phyloP scores from a whole-genome alignment of 2,329 filamentous ascomycete genomes.

The Harringtonia lauricola region DNA sequence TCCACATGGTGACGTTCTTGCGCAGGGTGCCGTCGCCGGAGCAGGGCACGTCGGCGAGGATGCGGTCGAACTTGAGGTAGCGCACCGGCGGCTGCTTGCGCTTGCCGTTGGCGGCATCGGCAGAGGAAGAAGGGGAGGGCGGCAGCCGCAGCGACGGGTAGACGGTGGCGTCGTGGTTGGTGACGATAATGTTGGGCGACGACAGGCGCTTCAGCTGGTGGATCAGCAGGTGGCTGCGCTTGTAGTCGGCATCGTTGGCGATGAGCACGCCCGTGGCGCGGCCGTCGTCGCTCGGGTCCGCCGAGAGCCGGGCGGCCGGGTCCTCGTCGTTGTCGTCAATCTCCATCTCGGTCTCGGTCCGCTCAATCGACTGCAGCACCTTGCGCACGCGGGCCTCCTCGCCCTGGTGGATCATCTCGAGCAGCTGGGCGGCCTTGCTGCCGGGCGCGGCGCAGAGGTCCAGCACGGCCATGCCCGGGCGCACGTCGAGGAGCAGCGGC shows the following conservation, averaged over 20 bases:
- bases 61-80: slow-evolving; percentile 94
- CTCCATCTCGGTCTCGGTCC: slow-evolving; percentile 35
- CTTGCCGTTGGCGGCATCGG: neutral
- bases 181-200: slow-evolving; percentile 92
- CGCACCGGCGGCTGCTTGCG: neutral
- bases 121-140: no score
- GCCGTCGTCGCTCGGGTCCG: slow-evolving; percentile 63
- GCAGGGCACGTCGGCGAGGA: slow-evolving; percentile 92
- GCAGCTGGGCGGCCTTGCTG: slow-evolving; percentile 90
- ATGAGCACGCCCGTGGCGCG: slow-evolving; percentile 84
- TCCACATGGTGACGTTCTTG: slow-evolving; percentile 92
- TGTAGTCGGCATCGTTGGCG: slow-evolving; percentile 95
- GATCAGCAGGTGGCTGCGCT: slow-evolving; percentile 91
- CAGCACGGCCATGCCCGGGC: slow-evolving; percentile 82
- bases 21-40: slow-evolving; percentile 88
- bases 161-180: slow-evolving; percentile 93
- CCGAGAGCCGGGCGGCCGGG: slow-evolving; percentile 35
- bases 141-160: slow-evolving; percentile 89
- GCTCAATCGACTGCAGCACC: slow-evolving; percentile 44
- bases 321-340: slow-evolving; percentile 22
- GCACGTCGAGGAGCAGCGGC: slow-evolving; percentile 81
- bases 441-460: slow-evolving; percentile 96
- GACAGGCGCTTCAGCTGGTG: slow-evolving; percentile 96
- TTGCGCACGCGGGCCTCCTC: slow-evolving; percentile 79
- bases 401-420: slow-evolving; percentile 87